Evolutionary conservation across 1,139 yeast genomes (phyloP), one percentile per base, ranked within the genome.

Genomic region (Geotrichum siamense): DNA sequence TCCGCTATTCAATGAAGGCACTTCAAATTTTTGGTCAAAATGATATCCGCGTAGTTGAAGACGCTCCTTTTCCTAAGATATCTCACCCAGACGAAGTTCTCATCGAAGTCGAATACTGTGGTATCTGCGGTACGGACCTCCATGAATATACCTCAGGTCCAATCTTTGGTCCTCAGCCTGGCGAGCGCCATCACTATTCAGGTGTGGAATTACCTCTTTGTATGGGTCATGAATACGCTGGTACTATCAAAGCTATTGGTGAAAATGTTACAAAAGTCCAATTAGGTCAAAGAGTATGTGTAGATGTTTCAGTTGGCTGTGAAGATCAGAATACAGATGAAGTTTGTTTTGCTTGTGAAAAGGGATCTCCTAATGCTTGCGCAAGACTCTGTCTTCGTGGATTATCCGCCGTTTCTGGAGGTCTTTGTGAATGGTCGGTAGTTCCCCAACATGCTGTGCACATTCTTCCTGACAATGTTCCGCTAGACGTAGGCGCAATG

Each of bases 181-280:
- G 49, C 15, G 44, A 44, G 16, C 12, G 25, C 16, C 49, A 47
- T 30, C 33, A 37, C 20, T 51, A 65, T 34, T 64, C 71, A 2
- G 66, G 66, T 9, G 28, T 41, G 5, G 46, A 47, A 39, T 42
- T 43, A 25, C 73, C 72, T 2, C 52, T 63, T 38, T 60, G 68
- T 36, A 57, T 80, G 65, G 86, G 86, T 12, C 86, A 79, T 55
- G 86, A 79, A 55, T 64, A 66, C 46, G 56, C 69, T 1, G 75
- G 74, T 26, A 55, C 61, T 9, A 66, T 70, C 16, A 41, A 55
- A 15, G 63, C 55, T 19, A 56, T 69, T 13, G 74, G 74, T 22
- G 16, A 53, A 2, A 55, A 43, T 6, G 74, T 69, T 4, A 55
- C 57, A 1, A 50, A 54, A 13, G 57, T 67, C 16, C 54, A 64